Conservation (phyloP, 805 yeast species). For the Lachancea lanzarotensis region DNA sequence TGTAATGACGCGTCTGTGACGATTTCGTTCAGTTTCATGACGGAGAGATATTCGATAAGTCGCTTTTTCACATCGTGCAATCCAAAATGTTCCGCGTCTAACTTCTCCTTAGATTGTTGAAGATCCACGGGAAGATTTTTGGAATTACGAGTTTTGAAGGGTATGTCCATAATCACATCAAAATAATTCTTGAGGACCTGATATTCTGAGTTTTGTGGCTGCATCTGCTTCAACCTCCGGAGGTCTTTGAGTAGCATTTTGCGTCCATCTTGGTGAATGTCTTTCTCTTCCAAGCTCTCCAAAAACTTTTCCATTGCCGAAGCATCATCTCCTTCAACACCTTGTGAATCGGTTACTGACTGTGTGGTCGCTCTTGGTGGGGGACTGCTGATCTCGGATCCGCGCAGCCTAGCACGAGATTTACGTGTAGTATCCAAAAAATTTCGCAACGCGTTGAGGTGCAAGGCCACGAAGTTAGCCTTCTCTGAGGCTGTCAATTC, state of each 20-base stretch:
- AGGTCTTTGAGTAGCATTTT: slow-evolving; percentile 42
- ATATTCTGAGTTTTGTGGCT: slow-evolving; percentile 52
- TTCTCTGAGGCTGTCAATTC: slow-evolving; percentile 47
- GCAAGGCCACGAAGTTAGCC: slow-evolving; percentile 49
- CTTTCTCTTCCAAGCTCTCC: slow-evolving; percentile 18
- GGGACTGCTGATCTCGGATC: background rate
- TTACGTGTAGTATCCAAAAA: slow-evolving; percentile 43
- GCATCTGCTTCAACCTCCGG: slow-evolving; percentile 46
- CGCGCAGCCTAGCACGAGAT: background rate
- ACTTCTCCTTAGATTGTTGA: slow-evolving; percentile 43
- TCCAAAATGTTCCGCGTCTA: slow-evolving; percentile 77
- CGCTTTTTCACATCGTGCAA: slow-evolving; percentile 67
- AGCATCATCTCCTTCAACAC: slow-evolving; percentile 32
- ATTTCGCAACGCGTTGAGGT: slow-evolving; percentile 44
- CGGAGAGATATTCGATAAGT: slow-evolving; percentile 72
- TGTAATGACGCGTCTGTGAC: slow-evolving; percentile 7
- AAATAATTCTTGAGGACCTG: slow-evolving; percentile 59
- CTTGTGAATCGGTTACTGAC: slow-evolving; percentile 15
- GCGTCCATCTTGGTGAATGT: slow-evolving; percentile 38
- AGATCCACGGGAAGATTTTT: slow-evolving; percentile 39
- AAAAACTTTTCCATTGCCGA: slow-evolving; percentile 31
- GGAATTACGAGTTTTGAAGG: slow-evolving; percentile 40
- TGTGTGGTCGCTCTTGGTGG: background rate
- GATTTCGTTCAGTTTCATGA: slow-evolving; percentile 47
- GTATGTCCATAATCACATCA: slow-evolving; percentile 59